phyloP scores from a whole-genome alignment of 1,284 basidiomycete species.

The Bjerkandera adusta region DNA sequence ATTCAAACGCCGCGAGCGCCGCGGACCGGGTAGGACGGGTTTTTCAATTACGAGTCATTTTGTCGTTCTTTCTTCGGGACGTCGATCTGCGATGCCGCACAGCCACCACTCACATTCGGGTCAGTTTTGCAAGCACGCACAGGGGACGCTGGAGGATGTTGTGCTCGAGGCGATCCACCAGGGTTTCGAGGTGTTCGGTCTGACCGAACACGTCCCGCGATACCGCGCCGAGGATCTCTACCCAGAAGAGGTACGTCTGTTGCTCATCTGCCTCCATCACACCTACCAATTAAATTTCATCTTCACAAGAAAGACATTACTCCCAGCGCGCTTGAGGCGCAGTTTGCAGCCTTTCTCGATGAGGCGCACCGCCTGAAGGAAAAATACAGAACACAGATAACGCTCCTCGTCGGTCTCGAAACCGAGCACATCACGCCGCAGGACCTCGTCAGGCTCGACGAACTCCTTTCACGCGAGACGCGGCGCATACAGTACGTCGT shows the following conservation, averaged over 20 bases:
- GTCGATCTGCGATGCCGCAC: constrained; percentile 78
- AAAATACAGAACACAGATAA: constrained; percentile 59
- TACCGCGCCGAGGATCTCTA: constrained; percentile 83
- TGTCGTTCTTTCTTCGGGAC: background rate
- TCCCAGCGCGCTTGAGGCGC: constrained; percentile 44
- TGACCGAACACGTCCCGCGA: constrained; percentile 95
- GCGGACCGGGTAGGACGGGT: too few relatives aligned
- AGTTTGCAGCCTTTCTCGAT: constrained; percentile 68
- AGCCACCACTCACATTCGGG: constrained; percentile 97
- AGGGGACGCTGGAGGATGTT: constrained; percentile 75
- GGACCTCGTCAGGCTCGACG: constrained; percentile 62
- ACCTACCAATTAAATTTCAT: constrained; percentile 1
- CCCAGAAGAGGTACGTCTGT: constrained; percentile 82
- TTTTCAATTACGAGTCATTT: too few relatives aligned
- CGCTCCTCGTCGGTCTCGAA: constrained; percentile 88
- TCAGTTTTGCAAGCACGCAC: constrained; percentile 93
- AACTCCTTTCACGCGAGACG: constrained; percentile 42
- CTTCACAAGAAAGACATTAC: constrained; percentile 45
- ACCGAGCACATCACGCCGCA: constrained; percentile 82
- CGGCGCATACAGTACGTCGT: constrained; percentile 85
- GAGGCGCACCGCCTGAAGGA: constrained; percentile 78
- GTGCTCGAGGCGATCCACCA: constrained; percentile 76
- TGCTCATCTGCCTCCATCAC: constrained; percentile 22
- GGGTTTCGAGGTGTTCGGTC: constrained; percentile 82
- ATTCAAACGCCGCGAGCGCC: too few relatives aligned